phyloP scores from a whole-genome alignment of 257 asterid species.

The Linderniella brevidens region DNA sequence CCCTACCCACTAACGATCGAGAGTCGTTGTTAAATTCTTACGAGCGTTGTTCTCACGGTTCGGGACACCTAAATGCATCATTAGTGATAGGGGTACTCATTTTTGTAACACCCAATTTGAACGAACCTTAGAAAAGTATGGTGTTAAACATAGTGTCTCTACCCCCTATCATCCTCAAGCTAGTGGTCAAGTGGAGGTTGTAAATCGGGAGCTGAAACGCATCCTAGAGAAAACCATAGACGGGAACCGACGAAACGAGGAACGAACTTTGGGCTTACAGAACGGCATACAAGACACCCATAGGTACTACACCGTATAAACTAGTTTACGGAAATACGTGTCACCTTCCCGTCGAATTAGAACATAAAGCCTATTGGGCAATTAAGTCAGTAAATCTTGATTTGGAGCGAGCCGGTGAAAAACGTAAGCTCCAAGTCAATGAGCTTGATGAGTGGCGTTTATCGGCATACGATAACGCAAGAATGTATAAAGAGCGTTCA shows the following conservation, averaged over 20 bases:
- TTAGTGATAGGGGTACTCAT: background rate
- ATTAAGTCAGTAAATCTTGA: background rate
- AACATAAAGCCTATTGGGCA: slow-evolving; percentile 1
- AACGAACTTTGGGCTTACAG: background rate
- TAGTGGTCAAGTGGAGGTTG: background rate
- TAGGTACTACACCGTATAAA: background rate
- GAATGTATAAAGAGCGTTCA: background rate
- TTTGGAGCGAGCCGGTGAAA: background rate
- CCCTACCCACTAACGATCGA: background rate
- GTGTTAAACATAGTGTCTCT: background rate
- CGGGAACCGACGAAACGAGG: background rate
- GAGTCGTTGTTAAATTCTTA: background rate
- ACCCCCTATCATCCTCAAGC: background rate
- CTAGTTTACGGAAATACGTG: background rate
- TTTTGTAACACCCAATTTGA: too few species aligned
- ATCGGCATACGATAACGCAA: background rate
- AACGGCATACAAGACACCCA: background rate
- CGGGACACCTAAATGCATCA: background rate
- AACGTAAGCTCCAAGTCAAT: background rate
- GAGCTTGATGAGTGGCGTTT: background rate
- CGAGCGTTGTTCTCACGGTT: background rate
- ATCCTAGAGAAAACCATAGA: background rate
- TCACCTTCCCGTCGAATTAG: background rate
- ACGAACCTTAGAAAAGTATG: background rate
- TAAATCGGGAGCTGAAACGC: background rate